Evolutionary conservation across 441 rosid genomes (phyloP), one percentile per base, ranked within the genome.

Genomic region (Flueggea neowawraea): DNA sequence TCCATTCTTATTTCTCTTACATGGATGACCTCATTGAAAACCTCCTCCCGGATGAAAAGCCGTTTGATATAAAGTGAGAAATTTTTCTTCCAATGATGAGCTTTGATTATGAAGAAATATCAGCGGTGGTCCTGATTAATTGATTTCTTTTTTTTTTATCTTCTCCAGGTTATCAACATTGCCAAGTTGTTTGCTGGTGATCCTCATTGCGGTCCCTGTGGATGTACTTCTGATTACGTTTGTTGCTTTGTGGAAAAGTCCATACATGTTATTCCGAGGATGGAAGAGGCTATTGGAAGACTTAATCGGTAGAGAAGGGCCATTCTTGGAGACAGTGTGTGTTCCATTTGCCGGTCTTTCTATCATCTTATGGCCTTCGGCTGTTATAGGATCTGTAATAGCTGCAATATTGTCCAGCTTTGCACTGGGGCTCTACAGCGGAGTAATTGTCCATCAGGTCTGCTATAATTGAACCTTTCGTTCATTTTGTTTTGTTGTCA

Each of bases 321-420:
- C 96, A 0, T 93, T 93, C 75, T 67, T 88, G 82, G 96, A 92
- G 79, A 84, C 85, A 0, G 87, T 84, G 0, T 93, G 98, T 72
- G 95, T 90, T 71, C 97, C 97, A 16, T 90, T 93, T 78, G 97
- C 98, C 7, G 92, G 88, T 71, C 80, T 93, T 55, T 88, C 96
- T 39, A 86, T 93, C 58, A 57, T 88, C 44, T 69, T 88, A 16
- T 90, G 98, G 98, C 98, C 96, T 61, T 63, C 90, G 63, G 97
- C 90, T 61, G 96, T 90, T 53, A 61, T 79, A 0, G 95, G 92
- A 61, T 85, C 91, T 14, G 78, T 86, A n/a, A 5, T 70, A 3
- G 89, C 74, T 51, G 83, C 97, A 41, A 63, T 82, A 12, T 17
- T 86, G 52, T 76, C 89, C 54, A 85, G 96, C 80, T 79, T 90